Evolutionary conservation across 768 basidiomycete species (phyloP), one percentile per base, ranked within the genome.

Genomic region (Cystofilobasidium macerans): DNA sequence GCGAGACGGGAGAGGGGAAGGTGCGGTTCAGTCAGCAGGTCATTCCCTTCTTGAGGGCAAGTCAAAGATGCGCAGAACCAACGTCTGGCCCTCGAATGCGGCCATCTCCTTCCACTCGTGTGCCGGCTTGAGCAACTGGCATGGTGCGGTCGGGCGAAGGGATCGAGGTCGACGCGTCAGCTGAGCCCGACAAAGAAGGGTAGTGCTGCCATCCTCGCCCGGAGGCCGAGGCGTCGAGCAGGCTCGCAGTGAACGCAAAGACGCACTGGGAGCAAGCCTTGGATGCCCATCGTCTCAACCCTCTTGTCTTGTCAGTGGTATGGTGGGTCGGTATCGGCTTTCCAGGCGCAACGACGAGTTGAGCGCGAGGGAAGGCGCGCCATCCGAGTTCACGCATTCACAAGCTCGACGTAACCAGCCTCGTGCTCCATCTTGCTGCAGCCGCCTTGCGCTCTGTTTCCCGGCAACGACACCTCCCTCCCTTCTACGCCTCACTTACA

Each of bases 81-180:
- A 77, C 76, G 85, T 89, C 74, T 91, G 84, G 18, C 89, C 91
- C 54, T 82, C 76, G 73, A 86, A 90, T 64, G 92, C 88, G 3
- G 84, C 86, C 62, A 97, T 81, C 70, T 88, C 86, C 65, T 79
- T 83, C 65, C 81, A 82, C 62, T 81, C 83, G 72, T 93, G 89
- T 42, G 95, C 93, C 48, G 89, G 83, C 80, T 91, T 93, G 69
- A 98, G 82, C 30, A 94, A 82, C 36, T 91, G 47, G 18, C 32
- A 28, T 22, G 28, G 12, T 7, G 48, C 12, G 24, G 35, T 16
- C 35, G 32, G 36, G 22, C 6, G 33, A 14, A 8, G 5, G 18
- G 16, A 22, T 11, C 2, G 24, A 7, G 36, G 20, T 18, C 13
- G 35, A 38, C 35, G 24, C 57, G 32, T 59, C 35, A 12, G 2